Percentiles rank a stretch among this genome's conserved stretches.
These are phyloP conservation scores for Panaeolus papilionaceus DNA, from an alignment of 768 basidiomycete genomes.

Conservation along the genomic window DNA sequence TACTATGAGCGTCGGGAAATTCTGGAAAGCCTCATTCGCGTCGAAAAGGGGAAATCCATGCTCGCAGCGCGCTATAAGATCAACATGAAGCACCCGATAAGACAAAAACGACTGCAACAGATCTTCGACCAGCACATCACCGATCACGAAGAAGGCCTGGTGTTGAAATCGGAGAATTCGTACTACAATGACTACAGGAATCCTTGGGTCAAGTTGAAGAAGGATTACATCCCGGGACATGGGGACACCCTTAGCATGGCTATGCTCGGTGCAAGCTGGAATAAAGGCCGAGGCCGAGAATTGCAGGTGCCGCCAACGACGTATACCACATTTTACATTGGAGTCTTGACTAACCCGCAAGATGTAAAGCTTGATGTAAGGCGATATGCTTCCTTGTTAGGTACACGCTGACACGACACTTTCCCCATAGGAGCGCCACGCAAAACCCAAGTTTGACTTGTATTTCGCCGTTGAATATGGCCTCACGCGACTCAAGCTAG, in stretches of 20 bases:
- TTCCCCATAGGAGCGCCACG: constrained; percentile 38
- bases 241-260: constrained; percentile 85
- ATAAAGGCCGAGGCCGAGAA: constrained; percentile 76
- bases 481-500: constrained; percentile 66
- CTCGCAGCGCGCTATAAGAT: constrained; percentile 64
- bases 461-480: constrained; percentile 85
- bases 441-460: constrained; percentile 68
- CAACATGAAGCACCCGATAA: constrained; percentile 35
- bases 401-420: neutral
- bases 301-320: constrained; percentile 75
- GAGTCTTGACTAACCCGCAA: constrained; percentile 59
- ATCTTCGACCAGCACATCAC: constrained; percentile 61
- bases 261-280: constrained; percentile 81
- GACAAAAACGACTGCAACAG: constrained; percentile 36
- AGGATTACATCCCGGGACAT: constrained; percentile 86
- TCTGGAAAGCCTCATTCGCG: constrained; percentile 62
- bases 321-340: constrained; percentile 84
- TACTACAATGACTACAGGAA: constrained; percentile 65
- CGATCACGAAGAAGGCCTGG: constrained; percentile 68
- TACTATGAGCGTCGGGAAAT: constrained; percentile 66
- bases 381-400: neutral
- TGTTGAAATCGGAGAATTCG: constrained; percentile 78
- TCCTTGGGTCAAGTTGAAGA: constrained; percentile 90
- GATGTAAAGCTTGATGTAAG: constrained; percentile 31
- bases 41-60: constrained; percentile 65